phyloP scores from a whole-genome alignment of 164 flowering plant species.

The Saururus chinensis region DNA sequence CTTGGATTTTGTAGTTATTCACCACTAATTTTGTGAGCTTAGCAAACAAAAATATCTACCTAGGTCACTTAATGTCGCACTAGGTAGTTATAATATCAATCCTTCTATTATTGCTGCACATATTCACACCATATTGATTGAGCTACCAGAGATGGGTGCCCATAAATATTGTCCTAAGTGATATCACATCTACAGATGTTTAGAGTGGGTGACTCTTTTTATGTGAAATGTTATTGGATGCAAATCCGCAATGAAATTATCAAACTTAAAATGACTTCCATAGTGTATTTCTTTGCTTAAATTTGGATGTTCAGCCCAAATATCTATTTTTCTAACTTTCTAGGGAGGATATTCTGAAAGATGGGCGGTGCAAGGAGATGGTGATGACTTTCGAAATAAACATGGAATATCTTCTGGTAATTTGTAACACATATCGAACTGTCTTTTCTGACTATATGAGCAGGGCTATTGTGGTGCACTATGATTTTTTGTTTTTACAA shows the following conservation, averaged over 20 bases:
- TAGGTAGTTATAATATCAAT: not conserved
- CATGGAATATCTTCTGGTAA: conserved; percentile 55
- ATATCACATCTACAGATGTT: no score
- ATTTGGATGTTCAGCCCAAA: not conserved
- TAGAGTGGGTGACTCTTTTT: no score
- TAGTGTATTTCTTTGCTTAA: not conserved
- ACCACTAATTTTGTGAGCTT: not conserved
- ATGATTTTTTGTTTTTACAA: no score
- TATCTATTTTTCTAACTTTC: not conserved
- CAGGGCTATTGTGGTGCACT: not conserved
- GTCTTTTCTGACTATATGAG: not conserved
- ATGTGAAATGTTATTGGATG: not conserved
- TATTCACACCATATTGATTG: no score
- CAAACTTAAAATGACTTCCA: not conserved
- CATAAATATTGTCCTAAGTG: no score
- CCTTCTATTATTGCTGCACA: no score
- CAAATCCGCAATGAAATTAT: no score
- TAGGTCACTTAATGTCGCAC: no score
- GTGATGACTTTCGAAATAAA: conserved; percentile 35
- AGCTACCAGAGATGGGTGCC: not conserved
- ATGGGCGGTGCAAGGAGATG: conserved; percentile 42
- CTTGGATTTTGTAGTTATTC: not conserved
- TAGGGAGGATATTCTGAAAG: conserved; percentile 26
- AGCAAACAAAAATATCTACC: not conserved
- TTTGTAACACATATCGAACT: not conserved